Conservation (phyloP, 108 stramenopile genomes). For the Stephanodiscus triporus region DNA sequence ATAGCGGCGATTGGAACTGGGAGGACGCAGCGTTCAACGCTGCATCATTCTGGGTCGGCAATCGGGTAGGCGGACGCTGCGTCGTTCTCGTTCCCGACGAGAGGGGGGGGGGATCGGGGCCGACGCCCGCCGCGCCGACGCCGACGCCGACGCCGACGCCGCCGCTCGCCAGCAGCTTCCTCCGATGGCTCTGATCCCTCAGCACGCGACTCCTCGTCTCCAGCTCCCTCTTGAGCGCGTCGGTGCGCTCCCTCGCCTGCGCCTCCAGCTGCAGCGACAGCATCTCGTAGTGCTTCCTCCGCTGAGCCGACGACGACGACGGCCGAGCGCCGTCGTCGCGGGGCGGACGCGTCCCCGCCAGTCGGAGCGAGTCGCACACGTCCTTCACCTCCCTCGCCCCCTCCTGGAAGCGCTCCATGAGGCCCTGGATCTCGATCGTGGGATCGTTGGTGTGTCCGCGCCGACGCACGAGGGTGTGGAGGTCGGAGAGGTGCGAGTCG, state of each 20-base stretch:
- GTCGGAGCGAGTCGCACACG: slow-evolving; percentile 34
- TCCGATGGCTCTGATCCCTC: slow-evolving; percentile 78
- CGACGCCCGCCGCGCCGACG: neutral
- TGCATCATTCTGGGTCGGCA: slow-evolving; percentile 12
- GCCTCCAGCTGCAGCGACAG: slow-evolving; percentile 67
- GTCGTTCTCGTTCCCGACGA: neutral
- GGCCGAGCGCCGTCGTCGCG: neutral
- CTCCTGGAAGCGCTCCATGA: slow-evolving; percentile 63
- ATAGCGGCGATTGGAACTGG: slow-evolving; percentile 51
- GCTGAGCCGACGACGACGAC: slow-evolving; percentile 50
- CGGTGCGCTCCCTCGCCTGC: slow-evolving; percentile 57
- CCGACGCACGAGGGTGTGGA: slow-evolving; percentile 69
- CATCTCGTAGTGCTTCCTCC: slow-evolving; percentile 66
- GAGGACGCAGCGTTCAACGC: slow-evolving; percentile 12
- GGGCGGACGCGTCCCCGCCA: slow-evolving; percentile 30
- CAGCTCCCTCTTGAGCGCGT: slow-evolving; percentile 61
- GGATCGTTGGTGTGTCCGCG: slow-evolving; percentile 89
- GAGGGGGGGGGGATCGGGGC: neutral
- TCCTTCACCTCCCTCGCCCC: slow-evolving; percentile 67
- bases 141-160: slow-evolving; percentile 11
- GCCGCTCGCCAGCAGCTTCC: slow-evolving; percentile 56
- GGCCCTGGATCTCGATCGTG: slow-evolving; percentile 63
- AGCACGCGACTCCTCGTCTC: slow-evolving; percentile 71
- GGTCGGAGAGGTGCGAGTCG: slow-evolving; percentile 58
- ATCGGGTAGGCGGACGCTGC: slow-evolving; percentile 8